These are phyloP conservation scores for Capsella rubella DNA, from an alignment of 441 rosid species.

Conservation along the genomic window DNA sequence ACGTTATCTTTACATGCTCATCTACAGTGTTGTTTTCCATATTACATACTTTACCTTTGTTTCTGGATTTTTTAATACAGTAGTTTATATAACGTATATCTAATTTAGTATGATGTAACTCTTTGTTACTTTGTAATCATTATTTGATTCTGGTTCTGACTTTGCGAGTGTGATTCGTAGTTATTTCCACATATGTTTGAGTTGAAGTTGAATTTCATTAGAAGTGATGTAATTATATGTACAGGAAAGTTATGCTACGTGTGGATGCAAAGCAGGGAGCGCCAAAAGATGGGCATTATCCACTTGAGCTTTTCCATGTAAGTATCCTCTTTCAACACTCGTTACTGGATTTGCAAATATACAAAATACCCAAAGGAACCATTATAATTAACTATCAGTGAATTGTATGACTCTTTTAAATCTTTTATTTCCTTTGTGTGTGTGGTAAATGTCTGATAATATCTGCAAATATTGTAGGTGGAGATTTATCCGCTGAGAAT, in stretches of 20 bases:
- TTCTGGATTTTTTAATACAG: slow-evolving; percentile 12
- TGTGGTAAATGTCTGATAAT: slow-evolving; percentile 20
- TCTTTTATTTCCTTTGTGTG: neutral
- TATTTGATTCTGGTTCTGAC: slow-evolving; percentile 25
- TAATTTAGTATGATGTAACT: neutral
- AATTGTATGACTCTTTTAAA: slow-evolving; percentile 1
- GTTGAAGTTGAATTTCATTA: slow-evolving; percentile 11
- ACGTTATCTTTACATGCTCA: slow-evolving; percentile 41
- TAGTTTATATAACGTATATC: neutral
- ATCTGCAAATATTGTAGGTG: slow-evolving; percentile 55
- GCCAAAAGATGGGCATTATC: slow-evolving; percentile 84
- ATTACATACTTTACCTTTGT: neutral
- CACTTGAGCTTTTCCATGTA: slow-evolving; percentile 90
- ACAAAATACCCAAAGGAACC: slow-evolving; percentile 1
- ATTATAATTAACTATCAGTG: neutral
- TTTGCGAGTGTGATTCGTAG: slow-evolving; percentile 4
- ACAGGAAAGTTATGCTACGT: slow-evolving; percentile 86
- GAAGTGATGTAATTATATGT: slow-evolving; percentile 23
- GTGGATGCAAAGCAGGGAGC: slow-evolving; percentile 94
- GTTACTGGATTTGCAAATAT: neutral
- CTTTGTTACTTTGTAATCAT: neutral
- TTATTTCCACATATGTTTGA: slow-evolving; percentile 15
- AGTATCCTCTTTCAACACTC: slow-evolving; percentile 14
- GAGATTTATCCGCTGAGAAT: slow-evolving; percentile 96
- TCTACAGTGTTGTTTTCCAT: neutral